Conservation (phyloP, 2,329 filamentous ascomycete species). For the Fusarium coicis region DNA sequence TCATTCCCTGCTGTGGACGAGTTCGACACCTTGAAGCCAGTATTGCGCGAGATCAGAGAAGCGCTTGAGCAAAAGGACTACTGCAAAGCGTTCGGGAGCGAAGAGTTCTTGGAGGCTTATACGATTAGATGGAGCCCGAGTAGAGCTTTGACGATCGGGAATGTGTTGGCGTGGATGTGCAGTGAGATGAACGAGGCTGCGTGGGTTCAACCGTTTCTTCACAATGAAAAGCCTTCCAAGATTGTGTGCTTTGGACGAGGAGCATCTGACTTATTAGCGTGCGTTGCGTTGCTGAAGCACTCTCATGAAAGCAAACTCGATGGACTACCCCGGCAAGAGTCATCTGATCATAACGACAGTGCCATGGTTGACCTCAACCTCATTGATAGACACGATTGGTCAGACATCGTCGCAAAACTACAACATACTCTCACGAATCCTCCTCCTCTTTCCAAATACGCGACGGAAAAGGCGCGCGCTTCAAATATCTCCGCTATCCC, state of each 20-base stretch:
- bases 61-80: slow-evolving; percentile 14
- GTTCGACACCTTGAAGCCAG: not conserved
- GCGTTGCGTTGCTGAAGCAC: not conserved
- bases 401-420: not conserved
- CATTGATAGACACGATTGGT: slow-evolving; percentile 2
- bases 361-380: not conserved
- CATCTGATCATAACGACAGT: not conserved
- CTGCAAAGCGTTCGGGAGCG: not conserved
- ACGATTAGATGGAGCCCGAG: slow-evolving; percentile 12
- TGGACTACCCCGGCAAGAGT: fast-evolving
- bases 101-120: slow-evolving; percentile 7
- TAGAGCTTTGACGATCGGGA: not conserved
- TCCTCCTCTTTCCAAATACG: slow-evolving; percentile 17
- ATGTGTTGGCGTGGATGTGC: slow-evolving; percentile 13
- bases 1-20: slow-evolving; percentile 1
- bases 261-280: slow-evolving; percentile 4
- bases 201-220: slow-evolving; percentile 1
- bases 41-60: slow-evolving; percentile 6
- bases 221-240: not conserved
- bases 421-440: not conserved
- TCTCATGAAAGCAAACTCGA: not conserved
- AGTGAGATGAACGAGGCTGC: not conserved
- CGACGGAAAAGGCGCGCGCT: slow-evolving; percentile 2
- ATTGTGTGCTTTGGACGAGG: not conserved
- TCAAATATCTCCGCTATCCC: slow-evolving; percentile 5